A percentile compares a stretch with the other conserved stretches of the same genome.
phyloP scores from a whole-genome alignment of 2,329 filamentous ascomycete species.

The Hymenoscyphus occultus region DNA sequence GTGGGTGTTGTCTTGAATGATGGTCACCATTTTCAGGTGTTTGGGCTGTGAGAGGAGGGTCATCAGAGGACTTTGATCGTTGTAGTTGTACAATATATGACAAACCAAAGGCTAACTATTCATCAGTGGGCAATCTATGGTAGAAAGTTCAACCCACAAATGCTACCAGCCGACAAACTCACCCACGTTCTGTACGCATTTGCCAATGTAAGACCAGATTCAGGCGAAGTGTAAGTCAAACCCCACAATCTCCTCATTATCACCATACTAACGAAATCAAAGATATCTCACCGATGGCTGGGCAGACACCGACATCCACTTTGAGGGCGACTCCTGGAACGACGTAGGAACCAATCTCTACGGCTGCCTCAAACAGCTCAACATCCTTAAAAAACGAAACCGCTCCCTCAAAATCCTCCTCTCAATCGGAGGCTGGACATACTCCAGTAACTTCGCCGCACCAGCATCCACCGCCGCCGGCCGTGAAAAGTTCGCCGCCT shows the following conservation, averaged over 20 bases:
- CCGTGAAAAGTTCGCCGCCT: conserved; percentile 67
- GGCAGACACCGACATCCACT: conserved; percentile 58
- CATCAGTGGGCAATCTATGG: conserved; percentile 71
- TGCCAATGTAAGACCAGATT: conserved; percentile 76
- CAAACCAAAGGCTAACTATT: background rate
- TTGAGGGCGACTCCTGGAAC: conserved; percentile 66
- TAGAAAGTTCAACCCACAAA: conserved; percentile 79
- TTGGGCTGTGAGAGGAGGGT: background rate
- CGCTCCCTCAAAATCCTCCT: conserved; percentile 82
- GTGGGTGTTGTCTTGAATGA: background rate
- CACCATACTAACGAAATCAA: conserved; percentile 12
- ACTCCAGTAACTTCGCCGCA: conserved; percentile 75
- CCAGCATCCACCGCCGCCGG: conserved; percentile 70
- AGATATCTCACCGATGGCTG: conserved; percentile 57
- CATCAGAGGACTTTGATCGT: background rate
- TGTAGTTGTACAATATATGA: background rate
- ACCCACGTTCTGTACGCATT: conserved; percentile 92
- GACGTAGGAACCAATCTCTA: conserved; percentile 77
- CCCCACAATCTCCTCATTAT: background rate
- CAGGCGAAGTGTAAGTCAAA: conserved; percentile 66
- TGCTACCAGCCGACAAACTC: conserved; percentile 75
- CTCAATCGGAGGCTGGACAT: conserved; percentile 91
- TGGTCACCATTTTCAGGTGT: background rate
- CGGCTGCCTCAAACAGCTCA: conserved; percentile 85
- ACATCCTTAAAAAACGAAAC: conserved; percentile 76